Evolutionary conservation across 352 stramenopile genomes (phyloP).

Genomic region (Elongisporangium undulatum): DNA sequence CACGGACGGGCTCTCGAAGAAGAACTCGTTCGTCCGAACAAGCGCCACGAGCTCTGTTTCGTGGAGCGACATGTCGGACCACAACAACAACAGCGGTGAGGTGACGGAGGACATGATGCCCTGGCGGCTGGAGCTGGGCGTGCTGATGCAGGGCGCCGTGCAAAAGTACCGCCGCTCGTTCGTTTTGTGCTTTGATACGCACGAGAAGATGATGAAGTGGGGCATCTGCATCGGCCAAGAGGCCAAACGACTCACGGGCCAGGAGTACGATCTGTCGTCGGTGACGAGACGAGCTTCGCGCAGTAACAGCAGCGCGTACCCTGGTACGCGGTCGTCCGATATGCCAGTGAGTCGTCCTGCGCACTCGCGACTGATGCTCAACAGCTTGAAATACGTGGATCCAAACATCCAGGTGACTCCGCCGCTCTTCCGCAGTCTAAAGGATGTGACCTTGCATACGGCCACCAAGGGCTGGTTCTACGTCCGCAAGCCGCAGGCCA

Average conservation of each 20-base stretch:
- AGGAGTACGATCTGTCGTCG: constrained; percentile 79
- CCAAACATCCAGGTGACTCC: constrained; percentile 40
- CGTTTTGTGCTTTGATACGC: constrained; percentile 68
- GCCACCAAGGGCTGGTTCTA: constrained; percentile 82
- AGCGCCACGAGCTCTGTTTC: constrained; percentile 9
- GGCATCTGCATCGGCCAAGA: constrained; percentile 70
- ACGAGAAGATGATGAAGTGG: constrained; percentile 89
- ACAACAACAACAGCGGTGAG: background rate
- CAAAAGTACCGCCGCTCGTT: constrained; percentile 78
- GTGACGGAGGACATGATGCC: constrained; percentile 58
- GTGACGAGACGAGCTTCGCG: constrained; percentile 54
- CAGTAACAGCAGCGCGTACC: constrained; percentile 46
- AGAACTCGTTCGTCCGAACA: constrained; percentile 4
- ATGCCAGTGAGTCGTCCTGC: constrained; percentile 49
- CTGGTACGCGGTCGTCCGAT: constrained; percentile 26
- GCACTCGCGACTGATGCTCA: constrained; percentile 73
- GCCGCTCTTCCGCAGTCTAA: constrained; percentile 64
- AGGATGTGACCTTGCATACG: constrained; percentile 65
- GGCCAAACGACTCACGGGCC: constrained; percentile 69
- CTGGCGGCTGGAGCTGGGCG: constrained; percentile 68
- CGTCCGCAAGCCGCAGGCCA: constrained; percentile 63
- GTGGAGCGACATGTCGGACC: constrained; percentile 7
- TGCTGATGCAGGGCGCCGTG: constrained; percentile 43
- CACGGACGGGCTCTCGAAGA: constrained; percentile 22
- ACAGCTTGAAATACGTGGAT: constrained; percentile 72